Evolutionary conservation across 164 flowering plant species (phyloP).

Genomic region (Protea cynaroides): DNA sequence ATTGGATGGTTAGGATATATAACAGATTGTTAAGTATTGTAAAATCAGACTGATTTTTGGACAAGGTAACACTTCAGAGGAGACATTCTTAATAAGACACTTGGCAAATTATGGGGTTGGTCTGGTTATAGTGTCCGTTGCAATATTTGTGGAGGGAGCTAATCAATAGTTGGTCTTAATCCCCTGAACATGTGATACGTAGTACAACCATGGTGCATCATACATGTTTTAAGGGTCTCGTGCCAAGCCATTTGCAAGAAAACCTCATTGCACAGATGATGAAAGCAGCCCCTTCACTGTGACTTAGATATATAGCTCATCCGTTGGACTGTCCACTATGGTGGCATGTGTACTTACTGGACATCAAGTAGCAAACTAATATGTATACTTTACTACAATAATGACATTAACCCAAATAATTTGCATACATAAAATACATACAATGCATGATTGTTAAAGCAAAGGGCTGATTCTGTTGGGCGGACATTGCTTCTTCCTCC

Average conservation of each 20-base stretch:
- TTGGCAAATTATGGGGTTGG: too few relatives aligned
- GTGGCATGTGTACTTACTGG: background rate
- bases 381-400: background rate
- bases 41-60: too few relatives aligned
- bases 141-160: too few relatives aligned
- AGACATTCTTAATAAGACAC: too few relatives aligned
- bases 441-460: constrained; percentile 79
- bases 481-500: constrained; percentile 84
- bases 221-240: too few relatives aligned
- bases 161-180: too few relatives aligned
- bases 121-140: too few relatives aligned
- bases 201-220: too few relatives aligned
- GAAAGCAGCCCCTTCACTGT: background rate
- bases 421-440: constrained; percentile 36
- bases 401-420: background rate
- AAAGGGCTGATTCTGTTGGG: constrained; percentile 85
- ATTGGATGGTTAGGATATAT: too few relatives aligned
- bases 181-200: too few relatives aligned
- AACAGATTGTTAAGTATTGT: too few relatives aligned
- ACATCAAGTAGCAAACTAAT: background rate
- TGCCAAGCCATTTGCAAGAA: background rate
- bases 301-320: constrained; percentile 1
- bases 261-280: background rate
- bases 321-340: background rate
- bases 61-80: too few relatives aligned